A percentile compares a stretch with the other conserved stretches of the same genome.
Conservation (phyloP, 805 yeast genomes). For the Metschnikowia drakensbergensis region DNA sequence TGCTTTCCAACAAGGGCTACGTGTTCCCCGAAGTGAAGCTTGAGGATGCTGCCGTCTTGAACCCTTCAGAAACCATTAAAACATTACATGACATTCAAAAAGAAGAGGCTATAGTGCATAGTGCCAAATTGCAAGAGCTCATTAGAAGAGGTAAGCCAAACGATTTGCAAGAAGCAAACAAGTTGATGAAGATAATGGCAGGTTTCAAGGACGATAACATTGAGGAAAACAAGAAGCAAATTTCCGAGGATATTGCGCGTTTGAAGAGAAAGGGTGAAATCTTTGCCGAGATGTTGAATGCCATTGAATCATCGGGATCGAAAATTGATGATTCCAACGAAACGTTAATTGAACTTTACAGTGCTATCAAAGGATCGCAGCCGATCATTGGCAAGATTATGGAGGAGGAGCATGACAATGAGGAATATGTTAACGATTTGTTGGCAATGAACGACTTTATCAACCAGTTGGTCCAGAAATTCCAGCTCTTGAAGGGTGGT, state of each 20-base stretch:
- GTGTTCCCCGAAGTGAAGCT: constrained; percentile 85
- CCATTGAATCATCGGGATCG: constrained; percentile 41
- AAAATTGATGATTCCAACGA: constrained; percentile 52
- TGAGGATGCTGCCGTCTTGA: constrained; percentile 90
- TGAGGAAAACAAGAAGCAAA: constrained; percentile 70
- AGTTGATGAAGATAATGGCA: constrained; percentile 96
- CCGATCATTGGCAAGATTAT: constrained; percentile 84
- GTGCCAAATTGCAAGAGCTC: constrained; percentile 92
- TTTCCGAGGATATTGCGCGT: constrained; percentile 79
- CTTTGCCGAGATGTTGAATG: constrained; percentile 77
- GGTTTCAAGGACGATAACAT: constrained; percentile 87
- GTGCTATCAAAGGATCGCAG: constrained; percentile 75
- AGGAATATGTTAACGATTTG: constrained; percentile 57
- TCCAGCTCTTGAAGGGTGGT: constrained; percentile 61
- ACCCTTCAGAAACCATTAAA: constrained; percentile 82
- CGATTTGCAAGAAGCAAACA: constrained; percentile 94
- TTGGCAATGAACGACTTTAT: constrained; percentile 71
- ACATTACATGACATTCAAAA: constrained; percentile 85
- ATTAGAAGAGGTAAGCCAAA: constrained; percentile 94
- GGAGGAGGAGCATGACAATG: constrained; percentile 65
- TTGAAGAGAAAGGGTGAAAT: constrained; percentile 82
- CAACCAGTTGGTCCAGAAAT: constrained; percentile 64
- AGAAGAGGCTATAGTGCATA: constrained; percentile 89
- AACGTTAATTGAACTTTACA: constrained; percentile 72
- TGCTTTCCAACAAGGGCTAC: constrained; percentile 86